These are phyloP conservation scores for Cytidiella melzeri DNA, from an alignment of 768 basidiomycete genomes.

Conservation along the genomic window DNA sequence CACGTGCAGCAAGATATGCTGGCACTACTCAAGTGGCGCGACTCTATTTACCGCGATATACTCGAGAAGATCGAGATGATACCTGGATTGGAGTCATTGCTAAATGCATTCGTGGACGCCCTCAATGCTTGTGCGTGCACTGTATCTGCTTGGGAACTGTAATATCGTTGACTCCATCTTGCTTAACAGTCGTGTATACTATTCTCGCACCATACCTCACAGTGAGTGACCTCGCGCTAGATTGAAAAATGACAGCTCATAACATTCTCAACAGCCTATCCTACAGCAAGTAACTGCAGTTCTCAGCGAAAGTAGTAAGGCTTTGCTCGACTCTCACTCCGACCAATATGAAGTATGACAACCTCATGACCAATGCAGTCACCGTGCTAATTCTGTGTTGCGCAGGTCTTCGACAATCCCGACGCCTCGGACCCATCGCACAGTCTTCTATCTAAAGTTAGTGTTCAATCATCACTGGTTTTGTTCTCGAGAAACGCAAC, in stretches of 20 bases:
- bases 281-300: slow-evolving; percentile 50
- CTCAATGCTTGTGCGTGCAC: slow-evolving; percentile 54
- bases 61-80: slow-evolving; percentile 56
- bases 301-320: slow-evolving; percentile 57
- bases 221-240: slow-evolving; percentile 27
- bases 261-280: slow-evolving; percentile 41
- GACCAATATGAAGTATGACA: slow-evolving; percentile 56
- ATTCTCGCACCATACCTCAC: slow-evolving; percentile 60
- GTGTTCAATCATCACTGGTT: background rate
- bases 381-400: background rate
- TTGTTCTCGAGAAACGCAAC: slow-evolving; percentile 1
- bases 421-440: slow-evolving; percentile 69
- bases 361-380: background rate
- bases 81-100: slow-evolving; percentile 49
- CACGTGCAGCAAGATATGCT: slow-evolving; percentile 54
- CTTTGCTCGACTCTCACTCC: slow-evolving; percentile 54
- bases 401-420: slow-evolving; percentile 60
- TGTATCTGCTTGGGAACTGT: background rate
- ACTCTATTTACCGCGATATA: slow-evolving; percentile 48
- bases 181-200: slow-evolving; percentile 49
- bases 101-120: slow-evolving; percentile 58
- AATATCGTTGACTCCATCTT: background rate
- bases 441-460: slow-evolving; percentile 62
- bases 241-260: background rate
- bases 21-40: slow-evolving; percentile 57